Evolutionary conservation across 495 filamentous ascomycete species (phyloP).

Genomic region (Clohesyomyces aquaticus): DNA sequence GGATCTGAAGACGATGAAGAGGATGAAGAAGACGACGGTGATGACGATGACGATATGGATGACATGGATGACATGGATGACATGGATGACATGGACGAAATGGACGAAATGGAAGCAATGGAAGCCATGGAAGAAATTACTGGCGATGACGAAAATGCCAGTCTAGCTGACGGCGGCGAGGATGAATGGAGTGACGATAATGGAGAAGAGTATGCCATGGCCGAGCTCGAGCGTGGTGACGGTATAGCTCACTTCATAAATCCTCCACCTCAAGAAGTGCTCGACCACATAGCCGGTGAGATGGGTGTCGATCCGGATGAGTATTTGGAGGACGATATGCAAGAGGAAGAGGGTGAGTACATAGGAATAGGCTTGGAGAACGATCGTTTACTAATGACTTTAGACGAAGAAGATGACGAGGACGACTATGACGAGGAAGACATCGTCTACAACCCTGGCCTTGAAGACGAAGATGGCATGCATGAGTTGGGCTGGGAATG

Average conservation of each 20-base stretch:
- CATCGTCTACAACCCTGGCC: conserved; percentile 46
- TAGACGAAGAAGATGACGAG: conserved; percentile 48
- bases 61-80: conserved; percentile 50
- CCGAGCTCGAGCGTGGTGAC: conserved; percentile 28
- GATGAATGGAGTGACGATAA: conserved; percentile 68
- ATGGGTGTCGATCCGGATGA: conserved; percentile 40
- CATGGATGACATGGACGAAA: conserved; percentile 35
- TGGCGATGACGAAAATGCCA: conserved; percentile 48
- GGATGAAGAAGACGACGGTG: conserved; percentile 63
- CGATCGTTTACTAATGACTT: conserved; percentile 13
- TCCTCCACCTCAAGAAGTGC: conserved; percentile 23
- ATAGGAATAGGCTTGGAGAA: too few relatives aligned
- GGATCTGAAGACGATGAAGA: conserved; percentile 62
- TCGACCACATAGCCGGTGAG: conserved; percentile 34
- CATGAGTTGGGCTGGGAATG: conserved; percentile 41
- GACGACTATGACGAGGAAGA: conserved; percentile 48
- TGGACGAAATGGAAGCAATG: conserved; percentile 54
- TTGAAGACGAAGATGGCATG: conserved; percentile 54
- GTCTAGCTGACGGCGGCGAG: conserved; percentile 52
- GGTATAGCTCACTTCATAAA: conserved; percentile 35
- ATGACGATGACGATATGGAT: conserved; percentile 64
- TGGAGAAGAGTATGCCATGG: conserved; percentile 49
- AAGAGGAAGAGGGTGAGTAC: conserved; percentile 51
- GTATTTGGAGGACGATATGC: conserved; percentile 62
- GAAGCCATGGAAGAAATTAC: conserved; percentile 62